Conservation (phyloP, 1,139 yeast genomes). For the Yamadazyma buinensis region DNA sequence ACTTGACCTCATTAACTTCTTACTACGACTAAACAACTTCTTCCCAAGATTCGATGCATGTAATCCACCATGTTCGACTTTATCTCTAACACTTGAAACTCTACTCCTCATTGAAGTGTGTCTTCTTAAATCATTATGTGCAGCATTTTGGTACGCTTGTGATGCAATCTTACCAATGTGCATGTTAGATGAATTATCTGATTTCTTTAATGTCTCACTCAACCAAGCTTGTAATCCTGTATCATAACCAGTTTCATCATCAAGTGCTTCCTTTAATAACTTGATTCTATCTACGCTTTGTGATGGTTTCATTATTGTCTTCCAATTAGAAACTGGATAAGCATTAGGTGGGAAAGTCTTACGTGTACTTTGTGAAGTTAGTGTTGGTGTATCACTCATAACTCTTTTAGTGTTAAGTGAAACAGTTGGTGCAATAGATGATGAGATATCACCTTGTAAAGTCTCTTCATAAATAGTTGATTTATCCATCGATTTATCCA, state of each 20-base stretch:
- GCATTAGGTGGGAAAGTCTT: constrained; percentile 16
- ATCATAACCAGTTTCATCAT: constrained; percentile 36
- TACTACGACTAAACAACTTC: constrained; percentile 39
- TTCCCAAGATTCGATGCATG: constrained; percentile 44
- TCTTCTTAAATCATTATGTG: constrained; percentile 42
- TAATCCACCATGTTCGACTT: constrained; percentile 39
- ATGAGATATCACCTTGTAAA: constrained; percentile 1
- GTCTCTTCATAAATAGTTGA: constrained; percentile 1
- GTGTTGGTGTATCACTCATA: constrained; percentile 9
- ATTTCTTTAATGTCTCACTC: constrained; percentile 32
- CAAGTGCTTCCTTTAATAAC: constrained; percentile 39
- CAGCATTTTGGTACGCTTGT: constrained; percentile 45
- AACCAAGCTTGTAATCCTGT: constrained; percentile 51
- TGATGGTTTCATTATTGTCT: constrained; percentile 38
- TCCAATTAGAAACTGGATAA: constrained; percentile 44
- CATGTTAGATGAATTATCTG: constrained; percentile 31
- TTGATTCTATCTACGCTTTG: constrained; percentile 42
- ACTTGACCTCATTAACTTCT: constrained; percentile 32
- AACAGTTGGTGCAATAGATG: constrained; percentile 12
- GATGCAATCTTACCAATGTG: constrained; percentile 46
- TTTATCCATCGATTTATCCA: neutral
- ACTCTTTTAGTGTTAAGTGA: constrained; percentile 8
- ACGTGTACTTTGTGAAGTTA: constrained; percentile 7
- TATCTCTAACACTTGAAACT: constrained; percentile 42
- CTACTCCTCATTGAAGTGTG: constrained; percentile 40